Base-by-base conservation (phyloP, 192 early-diverging fungal species). In the Mortierella alpina region DNA sequence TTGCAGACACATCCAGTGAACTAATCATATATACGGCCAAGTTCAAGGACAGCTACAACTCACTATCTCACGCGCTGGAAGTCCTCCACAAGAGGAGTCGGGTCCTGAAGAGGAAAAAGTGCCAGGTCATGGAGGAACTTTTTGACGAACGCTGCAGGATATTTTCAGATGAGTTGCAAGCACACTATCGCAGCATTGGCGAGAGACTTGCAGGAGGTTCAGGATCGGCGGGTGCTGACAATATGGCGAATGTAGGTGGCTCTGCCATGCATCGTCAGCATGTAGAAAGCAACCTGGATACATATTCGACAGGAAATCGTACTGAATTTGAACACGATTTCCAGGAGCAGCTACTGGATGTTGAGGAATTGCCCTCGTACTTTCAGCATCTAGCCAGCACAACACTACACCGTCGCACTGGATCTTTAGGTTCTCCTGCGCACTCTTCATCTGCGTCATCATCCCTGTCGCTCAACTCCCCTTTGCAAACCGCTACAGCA, bases 101-200 rank as follows among this genome's bases (percentile, higher is more conserved):
- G 14, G 48, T 63, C 0, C 18, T 80, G 10, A 80, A 72, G 54
- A 80, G 64, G 66, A 67, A 68, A 20, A 80, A 80, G 77, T 52
- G 44, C 14, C 52, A 66, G 4, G 58, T 45, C 20, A 62, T 80
- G 6, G 77, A 80, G 41, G 60, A 72, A 22, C 54, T 80, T 14
- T 80, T 80, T 59, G 70, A 72, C 23, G 77, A 80, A 54, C 77
- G 77, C 10, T 80, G 70, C 54, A 72, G 41, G 49, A 80, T 80
- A 23, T 70, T 80, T 57, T 80, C 77, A 18, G 57, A 68, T 0
- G 70, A 72, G 40, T 54, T 80, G 12, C 77, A 80, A 49, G 70
- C 56, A n/a, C 70, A 80, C 46, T 80, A 80, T 22, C 61, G 77
- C 20, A 80, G 66, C 50, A 48, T 80, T 42, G 77, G 77, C 11